Conservation (phyloP, 139 green algal species). For the Coelastrella sp. region DNA sequence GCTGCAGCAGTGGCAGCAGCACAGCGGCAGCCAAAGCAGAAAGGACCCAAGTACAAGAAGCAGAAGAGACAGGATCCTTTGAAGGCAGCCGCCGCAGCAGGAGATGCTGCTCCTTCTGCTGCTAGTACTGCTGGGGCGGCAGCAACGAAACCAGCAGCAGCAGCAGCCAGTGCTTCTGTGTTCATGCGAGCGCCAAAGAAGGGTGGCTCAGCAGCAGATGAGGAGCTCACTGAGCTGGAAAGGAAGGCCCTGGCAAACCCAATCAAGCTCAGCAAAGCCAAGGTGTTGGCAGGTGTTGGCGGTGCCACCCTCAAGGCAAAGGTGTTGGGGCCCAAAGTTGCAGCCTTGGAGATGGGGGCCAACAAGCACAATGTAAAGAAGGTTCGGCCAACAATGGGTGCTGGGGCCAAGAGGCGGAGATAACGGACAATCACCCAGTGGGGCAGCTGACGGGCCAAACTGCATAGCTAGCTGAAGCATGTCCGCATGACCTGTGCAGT, state of each 20-base stretch:
- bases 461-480: too few relatives aligned
- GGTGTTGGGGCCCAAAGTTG: conserved; percentile 3
- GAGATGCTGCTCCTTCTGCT: not conserved
- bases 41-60: not conserved
- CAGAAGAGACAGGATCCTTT: conserved; percentile 9
- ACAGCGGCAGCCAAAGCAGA: conserved; percentile 34
- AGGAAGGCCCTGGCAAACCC: conserved; percentile 36
- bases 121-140: not conserved
- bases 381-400: conserved; percentile 36
- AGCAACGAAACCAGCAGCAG: not conserved
- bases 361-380: conserved; percentile 42
- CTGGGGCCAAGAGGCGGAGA: conserved; percentile 28
- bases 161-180: conserved; percentile 26
- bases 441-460: not conserved
- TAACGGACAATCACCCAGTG: not conserved
- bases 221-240: conserved; percentile 48
- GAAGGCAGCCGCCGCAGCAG: not conserved
- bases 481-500: not conserved
- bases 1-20: conserved; percentile 5
- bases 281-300: conserved; percentile 26
- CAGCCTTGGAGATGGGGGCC: not conserved
- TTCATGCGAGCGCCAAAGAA: conserved; percentile 62
- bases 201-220: conserved; percentile 38
- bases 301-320: conserved; percentile 13
- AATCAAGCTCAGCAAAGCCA: conserved; percentile 32